Base-by-base conservation (phyloP, 2,329 filamentous ascomycete genomes). In the Fusarium odoratissimum region DNA sequence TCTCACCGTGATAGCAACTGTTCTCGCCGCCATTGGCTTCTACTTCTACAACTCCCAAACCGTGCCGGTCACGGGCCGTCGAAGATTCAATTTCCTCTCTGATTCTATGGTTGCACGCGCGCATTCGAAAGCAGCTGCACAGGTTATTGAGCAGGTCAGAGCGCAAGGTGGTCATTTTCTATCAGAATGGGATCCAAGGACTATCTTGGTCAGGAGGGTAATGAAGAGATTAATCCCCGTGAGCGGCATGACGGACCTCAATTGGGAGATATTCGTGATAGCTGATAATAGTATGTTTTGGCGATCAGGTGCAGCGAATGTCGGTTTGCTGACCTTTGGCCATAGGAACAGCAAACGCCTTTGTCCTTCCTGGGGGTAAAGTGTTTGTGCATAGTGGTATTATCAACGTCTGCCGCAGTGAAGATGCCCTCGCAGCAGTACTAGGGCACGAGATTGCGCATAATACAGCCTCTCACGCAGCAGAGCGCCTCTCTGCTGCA, bases 381-480 rank as follows among this genome's bases (percentile, higher is more conserved):
- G 92, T 95, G 1, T 95, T 95, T 78, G 92, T 95, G 4, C 92
- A 90, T 78, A 91, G 89, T 71, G 93, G 93, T 41, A 90, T 95
- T 37, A 81, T 95, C 60, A 86, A 87, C n/a, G 83, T 94, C 28
- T 92, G 91, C 66, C 79, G 86, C 58, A 90, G 85, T 75, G 92
- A 94, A 63, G 88, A 92, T 78, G 91, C 90, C 6, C 84, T 95
- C 31, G 93, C 93, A 8, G 90, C 93, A 3, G 92, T 95, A 6
- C 84, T 95, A 19, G 92, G 92, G 19, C 93, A 95, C 81, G 93
- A 95, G 83, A 93, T 95, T 68, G 92, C 92, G 23, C 93, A 95
- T 79, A 92, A 91, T 70, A 86, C 93, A 21, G 91, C 92, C 1
- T 87, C 89, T 63, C 92, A 94, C 78, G 83, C 87, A 11, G 90